phyloP scores from a whole-genome alignment of 192 early-diverging fungal genomes.

The Coemansia sp. region DNA sequence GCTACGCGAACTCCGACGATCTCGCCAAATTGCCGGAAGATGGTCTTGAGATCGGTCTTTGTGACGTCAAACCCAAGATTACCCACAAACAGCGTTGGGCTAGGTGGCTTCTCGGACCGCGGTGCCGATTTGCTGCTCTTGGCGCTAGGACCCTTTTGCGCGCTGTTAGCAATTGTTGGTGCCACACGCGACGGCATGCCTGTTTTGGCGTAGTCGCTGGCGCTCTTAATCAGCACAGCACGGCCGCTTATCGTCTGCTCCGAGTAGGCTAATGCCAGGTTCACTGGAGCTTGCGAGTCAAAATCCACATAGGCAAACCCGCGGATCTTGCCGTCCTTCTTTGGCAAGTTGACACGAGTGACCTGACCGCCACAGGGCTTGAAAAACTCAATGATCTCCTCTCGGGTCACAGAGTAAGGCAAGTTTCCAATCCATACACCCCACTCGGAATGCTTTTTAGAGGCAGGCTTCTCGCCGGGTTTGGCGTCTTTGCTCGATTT shows the following conservation, averaged over 20 bases:
- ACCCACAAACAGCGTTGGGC: constrained; percentile 70
- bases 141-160: constrained; percentile 13
- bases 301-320: constrained; percentile 80
- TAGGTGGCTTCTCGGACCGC: constrained; percentile 45
- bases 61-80: constrained; percentile 67
- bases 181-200: constrained; percentile 50
- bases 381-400: constrained; percentile 64
- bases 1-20: constrained; percentile 70
- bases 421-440: constrained; percentile 78
- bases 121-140: not conserved
- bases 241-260: constrained; percentile 65
- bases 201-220: constrained; percentile 65
- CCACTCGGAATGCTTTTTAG: constrained; percentile 59
- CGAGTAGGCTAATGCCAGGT: constrained; percentile 63
- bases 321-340: constrained; percentile 42
- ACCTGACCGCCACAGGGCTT: constrained; percentile 41
- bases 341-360: constrained; percentile 49
- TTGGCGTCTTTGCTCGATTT: constrained; percentile 38
- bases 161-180: not conserved
- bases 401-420: constrained; percentile 60
- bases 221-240: constrained; percentile 68
- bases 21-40: constrained; percentile 66
- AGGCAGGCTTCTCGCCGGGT: constrained; percentile 38
- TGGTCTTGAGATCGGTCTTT: constrained; percentile 52
- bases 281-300: constrained; percentile 55